Conservation (phyloP, 441 rosid species). For the Brassica hybrid region DNA sequence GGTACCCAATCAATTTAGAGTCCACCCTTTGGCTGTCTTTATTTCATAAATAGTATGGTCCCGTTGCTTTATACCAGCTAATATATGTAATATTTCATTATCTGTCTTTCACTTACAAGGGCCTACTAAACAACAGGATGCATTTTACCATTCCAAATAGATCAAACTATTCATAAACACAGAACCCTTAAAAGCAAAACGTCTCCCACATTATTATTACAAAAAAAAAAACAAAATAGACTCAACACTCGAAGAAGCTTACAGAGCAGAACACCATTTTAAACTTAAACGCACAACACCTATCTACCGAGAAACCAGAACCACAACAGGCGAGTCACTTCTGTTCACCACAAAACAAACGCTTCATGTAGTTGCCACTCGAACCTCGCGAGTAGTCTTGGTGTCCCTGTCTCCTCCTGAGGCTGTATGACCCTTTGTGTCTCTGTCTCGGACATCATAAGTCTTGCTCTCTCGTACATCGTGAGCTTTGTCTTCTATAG, state of each 20-base stretch:
- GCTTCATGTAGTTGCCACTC: slow-evolving; percentile 36
- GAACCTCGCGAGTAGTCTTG: slow-evolving; percentile 42
- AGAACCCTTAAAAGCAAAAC: slow-evolving; percentile 12
- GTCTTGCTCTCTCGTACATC: slow-evolving; percentile 45
- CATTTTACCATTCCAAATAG: neutral
- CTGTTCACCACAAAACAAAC: slow-evolving; percentile 21
- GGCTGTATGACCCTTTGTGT: slow-evolving; percentile 32
- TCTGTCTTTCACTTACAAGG: neutral
- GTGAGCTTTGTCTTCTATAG: slow-evolving; percentile 54
- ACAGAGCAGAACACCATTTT: slow-evolving; percentile 28
- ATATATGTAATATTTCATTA: neutral
- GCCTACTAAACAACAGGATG: neutral
- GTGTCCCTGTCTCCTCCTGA: slow-evolving; percentile 30
- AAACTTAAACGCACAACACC: slow-evolving; percentile 15
- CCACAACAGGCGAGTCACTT: slow-evolving; percentile 11
- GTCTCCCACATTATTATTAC: slow-evolving; percentile 33
- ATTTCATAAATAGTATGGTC: neutral
- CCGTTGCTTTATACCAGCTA: neutral
- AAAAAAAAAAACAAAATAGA: neutral
- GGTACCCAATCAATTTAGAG: slow-evolving; percentile 21
- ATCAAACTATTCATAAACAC: neutral
- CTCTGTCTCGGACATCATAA: slow-evolving; percentile 33
- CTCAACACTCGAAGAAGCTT: slow-evolving; percentile 21
- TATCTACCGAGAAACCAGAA: neutral
- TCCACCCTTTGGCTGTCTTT: neutral